These are phyloP conservation scores for Wallacemonas sp. DNA, from an alignment of 208 protist genomes.

Conservation along the genomic window DNA sequence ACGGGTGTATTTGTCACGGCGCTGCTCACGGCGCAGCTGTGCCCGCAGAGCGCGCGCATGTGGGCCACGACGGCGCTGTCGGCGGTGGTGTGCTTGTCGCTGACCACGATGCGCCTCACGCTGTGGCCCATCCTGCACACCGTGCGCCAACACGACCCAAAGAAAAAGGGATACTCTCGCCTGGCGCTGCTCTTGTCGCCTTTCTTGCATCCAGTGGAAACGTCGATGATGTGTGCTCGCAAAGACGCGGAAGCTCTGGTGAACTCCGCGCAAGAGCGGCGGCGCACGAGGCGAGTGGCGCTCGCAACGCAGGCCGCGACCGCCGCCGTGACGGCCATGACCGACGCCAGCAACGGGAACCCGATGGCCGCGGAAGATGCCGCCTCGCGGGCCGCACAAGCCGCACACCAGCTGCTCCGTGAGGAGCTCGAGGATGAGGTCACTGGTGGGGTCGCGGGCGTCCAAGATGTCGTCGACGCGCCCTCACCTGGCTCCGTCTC, in stretches of 20 bases:
- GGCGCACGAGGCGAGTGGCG: not conserved
- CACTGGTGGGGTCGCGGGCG: not conserved
- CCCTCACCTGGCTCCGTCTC: not conserved
- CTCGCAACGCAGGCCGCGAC: conserved; percentile 4
- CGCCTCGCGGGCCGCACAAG: not conserved
- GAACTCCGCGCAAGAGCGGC: not conserved
- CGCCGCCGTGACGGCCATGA: not conserved
- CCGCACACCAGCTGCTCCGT: not conserved
- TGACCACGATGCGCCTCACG: conserved; percentile 8
- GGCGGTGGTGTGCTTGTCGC: not conserved
- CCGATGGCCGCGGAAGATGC: conserved; percentile 5
- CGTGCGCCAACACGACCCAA: not conserved
- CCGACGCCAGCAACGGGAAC: not conserved
- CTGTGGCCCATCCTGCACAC: not conserved
- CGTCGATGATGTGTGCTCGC: not conserved
- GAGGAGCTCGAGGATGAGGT: conserved; percentile 5
- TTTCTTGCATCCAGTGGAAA: not conserved
- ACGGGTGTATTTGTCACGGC: not conserved
- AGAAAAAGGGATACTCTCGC: conserved; percentile 7
- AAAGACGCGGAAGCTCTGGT: not conserved
- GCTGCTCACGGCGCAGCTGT: conserved; percentile 4
- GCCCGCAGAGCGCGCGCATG: conserved; percentile 1
- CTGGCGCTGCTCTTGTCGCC: conserved; percentile 18
- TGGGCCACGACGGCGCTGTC: conserved; percentile 13
- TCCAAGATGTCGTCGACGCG: not conserved